Evolutionary conservation across 2,329 filamentous ascomycete genomes (phyloP).

Genomic region (Leptographium lundbergii): DNA sequence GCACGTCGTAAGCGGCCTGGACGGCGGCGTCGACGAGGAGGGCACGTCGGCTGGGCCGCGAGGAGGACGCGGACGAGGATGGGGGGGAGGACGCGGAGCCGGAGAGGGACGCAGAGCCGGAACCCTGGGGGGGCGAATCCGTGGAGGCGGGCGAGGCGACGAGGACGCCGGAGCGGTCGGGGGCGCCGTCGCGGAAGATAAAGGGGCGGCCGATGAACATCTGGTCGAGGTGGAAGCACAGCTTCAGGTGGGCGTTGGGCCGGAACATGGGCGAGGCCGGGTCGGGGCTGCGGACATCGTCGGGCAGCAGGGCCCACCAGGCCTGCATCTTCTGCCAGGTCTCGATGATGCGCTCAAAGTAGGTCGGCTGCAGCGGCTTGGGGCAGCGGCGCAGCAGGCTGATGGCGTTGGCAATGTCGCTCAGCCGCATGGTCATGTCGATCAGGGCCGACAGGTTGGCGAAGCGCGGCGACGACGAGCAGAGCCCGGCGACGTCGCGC

Average conservation of each 20-base stretch:
- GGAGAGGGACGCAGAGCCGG: not conserved
- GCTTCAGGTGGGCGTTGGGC: conserved; percentile 35
- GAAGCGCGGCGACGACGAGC: conserved; percentile 1
- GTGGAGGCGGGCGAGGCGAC: not conserved
- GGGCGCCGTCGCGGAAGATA: conserved; percentile 24
- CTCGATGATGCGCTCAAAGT: conserved; percentile 24
- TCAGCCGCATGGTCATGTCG: conserved; percentile 24
- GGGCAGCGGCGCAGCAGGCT: conserved; percentile 24
- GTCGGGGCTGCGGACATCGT: conserved; percentile 26
- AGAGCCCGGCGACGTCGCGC: conserved; percentile 2
- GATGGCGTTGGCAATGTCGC: conserved; percentile 26
- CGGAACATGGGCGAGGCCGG: conserved; percentile 28
- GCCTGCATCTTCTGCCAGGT: conserved; percentile 24
- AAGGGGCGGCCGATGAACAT: conserved; percentile 43
- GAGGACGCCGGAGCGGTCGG: conserved; percentile 7
- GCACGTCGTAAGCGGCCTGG: conserved; percentile 35
- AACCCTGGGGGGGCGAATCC: not conserved
- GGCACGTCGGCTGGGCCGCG: conserved; percentile 6
- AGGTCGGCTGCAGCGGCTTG: conserved; percentile 25
- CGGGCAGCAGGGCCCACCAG: conserved; percentile 27
- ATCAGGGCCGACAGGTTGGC: conserved; percentile 4
- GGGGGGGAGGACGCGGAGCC: not conserved
- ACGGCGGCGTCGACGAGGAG: conserved; percentile 37
- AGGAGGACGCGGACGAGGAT: not conserved
- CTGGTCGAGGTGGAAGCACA: conserved; percentile 39